Conservation (phyloP, 2,329 filamentous ascomycete genomes). For the Claviceps sp. region DNA sequence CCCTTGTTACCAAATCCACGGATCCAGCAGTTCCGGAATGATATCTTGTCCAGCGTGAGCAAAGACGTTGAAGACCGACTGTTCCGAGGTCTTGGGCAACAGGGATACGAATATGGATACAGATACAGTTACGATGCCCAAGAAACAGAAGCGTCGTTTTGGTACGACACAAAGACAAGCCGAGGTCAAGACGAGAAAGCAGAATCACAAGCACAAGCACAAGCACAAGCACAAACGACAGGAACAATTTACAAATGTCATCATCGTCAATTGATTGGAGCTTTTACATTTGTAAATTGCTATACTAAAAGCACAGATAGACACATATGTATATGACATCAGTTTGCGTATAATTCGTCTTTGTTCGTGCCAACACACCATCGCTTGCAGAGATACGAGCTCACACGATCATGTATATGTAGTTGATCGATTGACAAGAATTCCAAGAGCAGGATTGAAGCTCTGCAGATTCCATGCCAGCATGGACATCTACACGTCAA, state of each 20-base stretch:
- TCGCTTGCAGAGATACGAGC: not conserved
- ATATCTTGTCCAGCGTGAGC: no score
- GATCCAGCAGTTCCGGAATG: no score
- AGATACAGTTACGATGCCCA: no score
- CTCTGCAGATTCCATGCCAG: conserved; percentile 11
- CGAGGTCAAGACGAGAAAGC: no score
- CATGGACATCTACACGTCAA: conserved; percentile 51
- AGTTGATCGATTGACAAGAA: not conserved
- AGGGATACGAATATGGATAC: no score
- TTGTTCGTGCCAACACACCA: not conserved
- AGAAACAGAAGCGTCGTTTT: no score
- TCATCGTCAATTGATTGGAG: conserved; percentile 2
- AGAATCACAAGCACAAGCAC: not conserved
- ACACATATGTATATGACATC: not conserved
- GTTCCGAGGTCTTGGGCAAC: no score
- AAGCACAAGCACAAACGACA: not conserved
- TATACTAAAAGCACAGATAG: conserved; percentile 1
- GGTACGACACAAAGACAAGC: no score
- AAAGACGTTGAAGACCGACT: no score
- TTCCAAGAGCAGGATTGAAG: not conserved
- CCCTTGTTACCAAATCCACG: no score
- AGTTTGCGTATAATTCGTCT: not conserved
- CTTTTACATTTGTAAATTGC: conserved; percentile 1
- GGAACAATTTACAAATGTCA: not conserved
- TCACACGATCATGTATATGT: not conserved